These are phyloP conservation scores for Trichoderma arundinaceum DNA, from an alignment of 2,329 filamentous ascomycete genomes.

Conservation along the genomic window DNA sequence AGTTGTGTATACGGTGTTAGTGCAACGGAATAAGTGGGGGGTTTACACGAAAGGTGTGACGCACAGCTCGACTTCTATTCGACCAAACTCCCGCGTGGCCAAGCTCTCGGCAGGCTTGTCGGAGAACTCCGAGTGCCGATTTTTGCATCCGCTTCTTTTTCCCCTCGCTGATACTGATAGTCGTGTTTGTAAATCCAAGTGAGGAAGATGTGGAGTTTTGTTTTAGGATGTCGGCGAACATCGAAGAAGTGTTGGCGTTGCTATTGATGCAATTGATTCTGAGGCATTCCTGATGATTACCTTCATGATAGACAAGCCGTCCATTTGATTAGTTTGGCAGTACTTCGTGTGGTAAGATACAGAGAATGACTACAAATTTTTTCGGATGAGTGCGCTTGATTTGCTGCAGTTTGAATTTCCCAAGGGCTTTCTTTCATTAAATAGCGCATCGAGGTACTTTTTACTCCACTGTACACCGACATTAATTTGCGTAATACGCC, in stretches of 20 bases:
- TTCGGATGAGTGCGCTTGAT: too few relatives aligned
- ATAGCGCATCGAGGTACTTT: too few relatives aligned
- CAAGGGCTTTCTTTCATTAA: too few relatives aligned
- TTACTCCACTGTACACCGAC: too few relatives aligned
- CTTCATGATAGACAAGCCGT: too few relatives aligned
- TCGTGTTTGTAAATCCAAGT: background rate
- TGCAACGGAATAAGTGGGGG: constrained; percentile 4
- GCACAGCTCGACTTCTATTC: background rate
- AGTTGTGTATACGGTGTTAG: background rate
- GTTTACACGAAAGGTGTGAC: background rate
- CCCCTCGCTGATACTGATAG: background rate
- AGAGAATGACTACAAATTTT: too few relatives aligned
- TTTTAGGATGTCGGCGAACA: background rate
- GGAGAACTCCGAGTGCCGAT: constrained; percentile 19
- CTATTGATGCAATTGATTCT: background rate
- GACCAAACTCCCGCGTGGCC: background rate
- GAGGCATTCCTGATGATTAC: background rate
- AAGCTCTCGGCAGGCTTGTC: background rate
- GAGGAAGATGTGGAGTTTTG: background rate
- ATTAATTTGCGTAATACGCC: too few relatives aligned
- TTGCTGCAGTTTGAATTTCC: too few relatives aligned
- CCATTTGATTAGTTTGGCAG: too few relatives aligned
- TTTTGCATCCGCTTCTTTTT: background rate
- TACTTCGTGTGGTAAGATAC: too few relatives aligned
- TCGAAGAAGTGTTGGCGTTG: background rate